Base-by-base conservation (phyloP, 1,284 basidiomycete genomes). In the Sparassis latifolia region DNA sequence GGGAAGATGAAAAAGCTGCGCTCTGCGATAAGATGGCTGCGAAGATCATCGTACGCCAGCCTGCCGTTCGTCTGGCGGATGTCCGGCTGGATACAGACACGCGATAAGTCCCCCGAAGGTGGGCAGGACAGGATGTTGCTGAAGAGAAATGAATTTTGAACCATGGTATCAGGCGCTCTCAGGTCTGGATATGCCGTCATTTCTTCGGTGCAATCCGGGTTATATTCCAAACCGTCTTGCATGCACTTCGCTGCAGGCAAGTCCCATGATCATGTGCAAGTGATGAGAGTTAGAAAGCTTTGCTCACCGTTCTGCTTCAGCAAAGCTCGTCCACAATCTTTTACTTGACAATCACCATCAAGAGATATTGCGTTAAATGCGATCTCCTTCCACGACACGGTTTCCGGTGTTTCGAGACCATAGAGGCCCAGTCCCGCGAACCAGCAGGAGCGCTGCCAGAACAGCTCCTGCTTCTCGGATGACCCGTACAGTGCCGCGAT, bases 371-470 rank as follows among this genome's bases (percentile, higher is more conserved):
- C 40, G 1, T 52, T 50, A 0, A 52, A 33, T 20, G 53, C 53
- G 28, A 54, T 54, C 28, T 40, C 41, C 5, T 50, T 30, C 53
- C 53, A 54, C 29, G 28, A 49, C 1, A 33, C 3, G 12, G 44
- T 31, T 27, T 38, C 42, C 3, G 32, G 48, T 7, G 43, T 35
- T 9, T 49, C 48, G 3, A 37, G 32, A 10, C 28, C 29, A 4
- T 44, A 10, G 10, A 31, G 27, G 31, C 50, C 38, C 20, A 55
- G 47, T 3, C 48, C 53, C 30, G 41, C 39, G 4, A 41, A 27
- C 52, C 48, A 47, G 48, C 54, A 55, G 4, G 38, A 33, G 5
- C 31, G 33, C 39, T 48, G n/a, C 54, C 51, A 55, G 12, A 52
- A 50, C n/a, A 5, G 10, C 31, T 45, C 52, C 6, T 42, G 12